These are phyloP conservation scores for Platanthera zijinensis DNA, from an alignment of 106 monocot genomes.

Conservation along the genomic window DNA sequence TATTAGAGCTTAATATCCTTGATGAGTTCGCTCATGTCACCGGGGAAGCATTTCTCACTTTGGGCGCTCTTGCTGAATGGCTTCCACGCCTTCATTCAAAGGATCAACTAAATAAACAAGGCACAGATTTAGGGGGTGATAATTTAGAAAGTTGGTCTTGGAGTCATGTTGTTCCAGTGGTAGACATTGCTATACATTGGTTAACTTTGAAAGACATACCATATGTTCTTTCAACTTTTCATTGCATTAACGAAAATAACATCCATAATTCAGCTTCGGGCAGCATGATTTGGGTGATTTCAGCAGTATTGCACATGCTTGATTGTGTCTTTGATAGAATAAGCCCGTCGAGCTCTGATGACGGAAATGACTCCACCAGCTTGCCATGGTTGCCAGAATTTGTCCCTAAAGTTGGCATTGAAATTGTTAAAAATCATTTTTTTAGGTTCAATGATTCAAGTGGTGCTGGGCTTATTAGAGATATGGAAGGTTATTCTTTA, in stretches of 20 bases:
- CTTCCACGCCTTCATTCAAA: constrained; percentile 73
- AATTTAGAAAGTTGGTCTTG: constrained; percentile 69
- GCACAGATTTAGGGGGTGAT: constrained; percentile 12
- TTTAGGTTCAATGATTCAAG: constrained; percentile 23
- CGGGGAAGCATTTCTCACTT: constrained; percentile 61
- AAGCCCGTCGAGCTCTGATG: constrained; percentile 12
- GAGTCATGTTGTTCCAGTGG: constrained; percentile 74
- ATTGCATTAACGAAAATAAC: constrained; percentile 10
- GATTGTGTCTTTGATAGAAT: constrained; percentile 45
- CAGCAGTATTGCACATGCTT: constrained; percentile 75
- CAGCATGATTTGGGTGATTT: constrained; percentile 62
- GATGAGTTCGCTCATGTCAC: constrained; percentile 65
- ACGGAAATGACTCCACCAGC: not conserved
- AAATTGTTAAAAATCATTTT: constrained; percentile 60
- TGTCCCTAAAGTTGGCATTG: constrained; percentile 77
- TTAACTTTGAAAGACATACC: constrained; percentile 46
- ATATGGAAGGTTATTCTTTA: constrained; percentile 29
- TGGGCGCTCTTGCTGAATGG: constrained; percentile 55
- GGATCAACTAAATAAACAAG: constrained; percentile 32
- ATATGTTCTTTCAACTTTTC: constrained; percentile 22
- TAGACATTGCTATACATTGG: constrained; percentile 76
- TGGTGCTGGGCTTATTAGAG: not conserved
- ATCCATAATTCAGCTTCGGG: constrained; percentile 10
- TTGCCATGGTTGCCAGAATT: constrained; percentile 83
- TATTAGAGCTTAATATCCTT: constrained; percentile 46